Conservation (phyloP, 2,329 filamentous ascomycete genomes). For the Alternaria incomplexa region DNA sequence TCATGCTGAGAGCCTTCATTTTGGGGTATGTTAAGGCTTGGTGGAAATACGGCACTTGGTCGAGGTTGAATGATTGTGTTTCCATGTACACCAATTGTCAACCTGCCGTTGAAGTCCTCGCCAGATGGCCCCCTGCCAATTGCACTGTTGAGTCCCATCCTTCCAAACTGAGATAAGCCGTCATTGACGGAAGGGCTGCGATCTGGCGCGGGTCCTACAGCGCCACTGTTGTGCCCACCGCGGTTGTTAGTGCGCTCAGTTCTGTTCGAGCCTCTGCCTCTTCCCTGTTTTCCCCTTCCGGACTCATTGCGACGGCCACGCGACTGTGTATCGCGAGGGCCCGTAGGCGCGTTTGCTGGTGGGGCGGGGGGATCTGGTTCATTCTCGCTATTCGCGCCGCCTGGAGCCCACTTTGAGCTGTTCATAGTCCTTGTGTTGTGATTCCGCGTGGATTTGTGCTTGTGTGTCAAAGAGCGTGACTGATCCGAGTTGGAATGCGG, state of each 20-base stretch:
- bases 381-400: not conserved
- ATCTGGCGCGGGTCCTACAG: not conserved
- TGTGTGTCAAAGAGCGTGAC: not conserved
- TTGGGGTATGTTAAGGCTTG: not conserved
- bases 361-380: not conserved
- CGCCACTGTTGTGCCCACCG: not conserved
- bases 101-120: not conserved
- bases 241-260: not conserved
- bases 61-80: not conserved
- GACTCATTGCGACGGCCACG: not conserved
- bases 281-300: not conserved
- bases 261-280: not conserved
- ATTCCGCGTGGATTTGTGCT: not conserved
- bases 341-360: not conserved
- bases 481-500: not conserved
- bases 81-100: not conserved
- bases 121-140: not conserved
- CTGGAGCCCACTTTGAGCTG: not conserved
- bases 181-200: not conserved
- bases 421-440: not conserved
- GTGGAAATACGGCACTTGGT: not conserved
- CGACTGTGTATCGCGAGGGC: not conserved
- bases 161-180: not conserved
- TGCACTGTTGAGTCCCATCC: not conserved
- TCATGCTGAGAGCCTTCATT: not conserved